Evolutionary conservation across 306 rosid genomes (phyloP), one percentile per base, ranked within the genome.

Genomic region (Coriaria nepalensis): DNA sequence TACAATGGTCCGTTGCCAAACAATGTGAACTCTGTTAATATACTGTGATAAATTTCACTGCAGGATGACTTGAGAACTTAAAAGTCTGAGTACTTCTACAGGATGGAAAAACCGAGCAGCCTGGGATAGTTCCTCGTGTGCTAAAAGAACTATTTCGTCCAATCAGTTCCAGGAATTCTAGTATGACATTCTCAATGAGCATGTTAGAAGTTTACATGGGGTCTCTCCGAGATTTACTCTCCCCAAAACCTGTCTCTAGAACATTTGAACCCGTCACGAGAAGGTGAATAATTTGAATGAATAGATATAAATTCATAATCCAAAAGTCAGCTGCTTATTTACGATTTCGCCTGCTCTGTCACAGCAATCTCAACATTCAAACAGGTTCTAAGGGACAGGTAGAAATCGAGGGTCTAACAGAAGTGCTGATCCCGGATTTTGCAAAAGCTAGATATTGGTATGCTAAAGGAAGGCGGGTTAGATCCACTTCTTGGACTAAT

Each of bases 191-290:
- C 71, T 72, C 95, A 32, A 78, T 84, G 78, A 88, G 97, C 72
- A 88, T 88, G 95, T 66, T 84, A 66, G 97, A 88, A 69, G 93
- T 88, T 66, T 88, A 88, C 78, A 78, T 88, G 95, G 95, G 97
- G 7, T 74, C 56, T 66, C 78, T 88, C 13, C 72, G 80, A 70
- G 97, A 88, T 69, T 67, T 88, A 13, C 65, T 88, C 56, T 77
- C 82, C 51, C 78, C 86, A 51, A 84, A 80, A 63, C 77, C 73
- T 9, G 37, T 67, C 49, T 33, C 49, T 45, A 78, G 78, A 74
- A 36, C 75, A 43, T 45, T 66, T 60, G 85, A 77, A 63, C 35
- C 75, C 55, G 12, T 55, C 14, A 58, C 78, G 20, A 81, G 78
- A 68, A 72, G 97, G 97, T 84, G 74, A 69, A 10, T 48, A 40